Percentiles rank a stretch among this genome's conserved stretches.
These are phyloP conservation scores for Lachancea sp. DNA, from an alignment of 805 yeast species.

Conservation along the genomic window DNA sequence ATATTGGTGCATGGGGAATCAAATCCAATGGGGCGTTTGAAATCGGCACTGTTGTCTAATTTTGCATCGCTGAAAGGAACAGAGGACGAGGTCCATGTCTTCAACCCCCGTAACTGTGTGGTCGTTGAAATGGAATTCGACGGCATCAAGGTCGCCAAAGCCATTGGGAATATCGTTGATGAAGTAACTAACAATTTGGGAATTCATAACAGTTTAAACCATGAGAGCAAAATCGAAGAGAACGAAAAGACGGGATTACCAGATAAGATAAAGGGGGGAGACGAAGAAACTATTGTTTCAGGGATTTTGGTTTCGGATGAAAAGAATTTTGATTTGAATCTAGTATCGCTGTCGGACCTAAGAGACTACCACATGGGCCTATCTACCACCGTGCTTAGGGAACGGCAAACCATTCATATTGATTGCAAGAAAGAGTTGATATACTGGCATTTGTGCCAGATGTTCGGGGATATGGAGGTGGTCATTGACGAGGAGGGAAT, in stretches of 20 bases:
- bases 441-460: conserved; percentile 85
- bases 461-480: conserved; percentile 83
- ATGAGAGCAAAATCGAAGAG: conserved; percentile 1
- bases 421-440: conserved; percentile 76
- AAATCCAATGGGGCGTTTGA: conserved; percentile 96
- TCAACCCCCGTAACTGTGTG: conserved; percentile 87
- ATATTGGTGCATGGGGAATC: conserved; percentile 96
- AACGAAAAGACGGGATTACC: background rate
- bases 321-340: conserved; percentile 79
- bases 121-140: conserved; percentile 69
- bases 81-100: conserved; percentile 83
- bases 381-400: conserved; percentile 77
- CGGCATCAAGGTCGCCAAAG: conserved; percentile 79
- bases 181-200: conserved; percentile 26
- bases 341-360: conserved; percentile 79
- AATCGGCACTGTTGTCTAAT: conserved; percentile 84
- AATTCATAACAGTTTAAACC: background rate
- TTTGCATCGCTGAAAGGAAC: conserved; percentile 77
- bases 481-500: conserved; percentile 46
- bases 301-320: conserved; percentile 77
- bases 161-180: conserved; percentile 52
- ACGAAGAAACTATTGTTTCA: conserved; percentile 41
- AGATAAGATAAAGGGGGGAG: conserved; percentile 36
- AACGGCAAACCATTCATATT: conserved; percentile 70
- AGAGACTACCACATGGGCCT: conserved; percentile 77